phyloP scores from a whole-genome alignment of 2,329 filamentous ascomycete species.

The Cladobotryum mycophilum region DNA sequence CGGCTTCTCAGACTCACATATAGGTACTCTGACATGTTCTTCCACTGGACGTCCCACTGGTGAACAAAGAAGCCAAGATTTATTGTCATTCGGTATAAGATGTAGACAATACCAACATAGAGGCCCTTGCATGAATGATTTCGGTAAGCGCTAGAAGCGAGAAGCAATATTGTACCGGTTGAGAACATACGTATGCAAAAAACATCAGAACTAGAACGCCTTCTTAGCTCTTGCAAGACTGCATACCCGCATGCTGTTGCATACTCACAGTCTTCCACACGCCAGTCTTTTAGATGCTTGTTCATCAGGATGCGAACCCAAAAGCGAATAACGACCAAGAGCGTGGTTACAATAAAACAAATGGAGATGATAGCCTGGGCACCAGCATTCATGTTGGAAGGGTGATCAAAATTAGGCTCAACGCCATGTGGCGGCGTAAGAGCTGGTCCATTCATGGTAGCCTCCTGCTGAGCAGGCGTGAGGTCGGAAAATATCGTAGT shows the following conservation, averaged over 20 bases:
- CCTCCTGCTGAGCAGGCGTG: neutral
- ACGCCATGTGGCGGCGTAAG: neutral
- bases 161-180: neutral
- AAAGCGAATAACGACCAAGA: neutral
- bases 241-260: neutral
- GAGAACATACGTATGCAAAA: neutral
- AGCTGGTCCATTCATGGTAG: neutral
- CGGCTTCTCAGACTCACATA: neutral
- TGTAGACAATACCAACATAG: neutral
- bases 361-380: neutral
- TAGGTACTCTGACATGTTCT: neutral
- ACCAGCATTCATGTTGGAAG: neutral
- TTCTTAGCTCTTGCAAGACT: too few relatives aligned
- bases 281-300: too few relatives aligned
- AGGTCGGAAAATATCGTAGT: neutral
- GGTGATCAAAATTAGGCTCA: neutral
- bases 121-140: neutral
- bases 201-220: too few relatives aligned
- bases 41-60: neutral
- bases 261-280: neutral
- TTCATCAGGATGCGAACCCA: neutral
- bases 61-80: neutral
- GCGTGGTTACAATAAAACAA: neutral
- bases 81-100: neutral
- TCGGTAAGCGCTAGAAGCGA: neutral